These are phyloP conservation scores for Pneumocystis jirovecii DNA, from an alignment of 1,139 yeast genomes.

Conservation along the genomic window DNA sequence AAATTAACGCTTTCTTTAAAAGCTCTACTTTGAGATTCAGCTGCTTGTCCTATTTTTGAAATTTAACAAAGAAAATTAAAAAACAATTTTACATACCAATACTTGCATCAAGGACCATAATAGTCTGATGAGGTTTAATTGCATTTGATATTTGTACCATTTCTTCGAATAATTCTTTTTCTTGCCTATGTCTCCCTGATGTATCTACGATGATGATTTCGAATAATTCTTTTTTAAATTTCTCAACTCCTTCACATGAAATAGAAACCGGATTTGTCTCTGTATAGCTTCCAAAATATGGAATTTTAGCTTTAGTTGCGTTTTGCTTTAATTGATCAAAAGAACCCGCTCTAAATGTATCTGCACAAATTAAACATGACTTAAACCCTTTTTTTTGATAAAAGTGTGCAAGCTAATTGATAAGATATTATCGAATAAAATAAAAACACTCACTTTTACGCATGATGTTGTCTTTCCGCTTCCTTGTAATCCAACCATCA, in stretches of 20 bases:
- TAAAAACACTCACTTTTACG: slow-evolving; percentile 38
- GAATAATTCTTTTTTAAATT: slow-evolving; percentile 79
- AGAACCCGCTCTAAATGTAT: slow-evolving; percentile 98
- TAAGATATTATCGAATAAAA: neutral
- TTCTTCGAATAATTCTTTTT: slow-evolving; percentile 76
- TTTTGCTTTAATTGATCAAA: slow-evolving; percentile 96
- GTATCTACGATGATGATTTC: slow-evolving; percentile 94
- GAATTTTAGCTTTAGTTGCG: slow-evolving; percentile 87
- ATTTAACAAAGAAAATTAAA: neutral
- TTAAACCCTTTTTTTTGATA: slow-evolving; percentile 87
- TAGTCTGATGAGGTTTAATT: slow-evolving; percentile 81
- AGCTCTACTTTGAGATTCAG: slow-evolving; percentile 86
- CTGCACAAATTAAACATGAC: slow-evolving; percentile 96
- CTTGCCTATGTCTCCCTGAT: slow-evolving; percentile 96
- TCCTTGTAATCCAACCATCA: slow-evolving; percentile 98
- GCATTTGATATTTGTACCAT: slow-evolving; percentile 86
- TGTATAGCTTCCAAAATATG: slow-evolving; percentile 86
- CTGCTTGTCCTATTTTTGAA: slow-evolving; percentile 62
- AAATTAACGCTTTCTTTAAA: slow-evolving; percentile 86
- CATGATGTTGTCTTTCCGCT: slow-evolving; percentile 98
- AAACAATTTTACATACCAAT: slow-evolving; percentile 25
- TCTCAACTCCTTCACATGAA: slow-evolving; percentile 79
- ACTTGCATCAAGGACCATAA: slow-evolving; percentile 94
- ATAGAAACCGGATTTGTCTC: slow-evolving; percentile 93
- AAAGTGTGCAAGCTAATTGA: slow-evolving; percentile 53